phyloP scores from a whole-genome alignment of 2,329 filamentous ascomycete species.

The Claviceps purpurea region DNA sequence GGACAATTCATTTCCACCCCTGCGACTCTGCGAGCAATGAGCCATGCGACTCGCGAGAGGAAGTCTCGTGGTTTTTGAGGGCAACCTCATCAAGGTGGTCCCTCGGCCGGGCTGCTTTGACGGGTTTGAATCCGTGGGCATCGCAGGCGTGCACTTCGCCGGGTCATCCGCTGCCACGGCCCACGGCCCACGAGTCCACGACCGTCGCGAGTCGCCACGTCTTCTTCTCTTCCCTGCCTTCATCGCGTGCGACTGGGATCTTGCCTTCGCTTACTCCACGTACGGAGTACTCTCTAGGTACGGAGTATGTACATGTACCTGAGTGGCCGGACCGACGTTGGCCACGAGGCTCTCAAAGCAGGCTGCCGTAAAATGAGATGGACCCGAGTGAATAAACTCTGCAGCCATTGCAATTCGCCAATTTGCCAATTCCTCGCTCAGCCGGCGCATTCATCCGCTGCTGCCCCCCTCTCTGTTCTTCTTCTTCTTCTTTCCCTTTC shows the following conservation, averaged over 20 bases:
- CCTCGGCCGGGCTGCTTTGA: too few species aligned
- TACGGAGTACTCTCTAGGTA: too few species aligned
- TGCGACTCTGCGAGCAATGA: background rate
- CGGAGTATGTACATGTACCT: too few species aligned
- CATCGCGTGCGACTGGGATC: too few species aligned
- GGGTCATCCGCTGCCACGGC: too few species aligned
- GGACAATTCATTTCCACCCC: constrained; percentile 10
- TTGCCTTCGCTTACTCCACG: too few species aligned
- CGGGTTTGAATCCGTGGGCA: background rate
- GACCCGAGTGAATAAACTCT: background rate
- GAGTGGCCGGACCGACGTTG: background rate
- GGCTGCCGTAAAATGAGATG: constrained; percentile 1
- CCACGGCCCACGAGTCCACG: too few species aligned
- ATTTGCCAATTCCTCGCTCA: background rate
- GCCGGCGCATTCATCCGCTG: background rate
- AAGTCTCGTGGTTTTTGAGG: too few species aligned
- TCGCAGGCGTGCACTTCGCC: background rate
- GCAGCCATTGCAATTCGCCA: background rate
- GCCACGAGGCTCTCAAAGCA: background rate
- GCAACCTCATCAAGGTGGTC: too few species aligned
- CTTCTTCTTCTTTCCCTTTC: background rate
- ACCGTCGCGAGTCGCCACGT: too few species aligned
- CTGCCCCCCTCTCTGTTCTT: background rate
- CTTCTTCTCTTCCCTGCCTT: too few species aligned
- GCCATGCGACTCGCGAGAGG: too few species aligned